phyloP scores from a whole-genome alignment of 345 rosid genomes.

The Corchorus capsularis region DNA sequence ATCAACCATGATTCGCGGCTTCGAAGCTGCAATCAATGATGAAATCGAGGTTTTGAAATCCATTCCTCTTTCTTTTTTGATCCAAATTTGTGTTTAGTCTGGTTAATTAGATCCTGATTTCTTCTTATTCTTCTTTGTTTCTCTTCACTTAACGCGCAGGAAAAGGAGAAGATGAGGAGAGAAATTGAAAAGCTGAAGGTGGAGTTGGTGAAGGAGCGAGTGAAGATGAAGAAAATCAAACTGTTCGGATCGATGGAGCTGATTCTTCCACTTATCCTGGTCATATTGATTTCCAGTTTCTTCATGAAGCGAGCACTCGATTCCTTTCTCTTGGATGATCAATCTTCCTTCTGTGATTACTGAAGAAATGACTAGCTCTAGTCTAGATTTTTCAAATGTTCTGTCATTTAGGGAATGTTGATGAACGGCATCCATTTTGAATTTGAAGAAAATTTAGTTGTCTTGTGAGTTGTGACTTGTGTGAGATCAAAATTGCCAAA shows the following conservation, averaged over 20 bases:
- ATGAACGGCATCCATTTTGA: not conserved
- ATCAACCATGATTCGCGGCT: not conserved
- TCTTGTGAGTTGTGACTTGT: not conserved
- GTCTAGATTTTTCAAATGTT: not conserved
- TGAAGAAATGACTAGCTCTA: not conserved
- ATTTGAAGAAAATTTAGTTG: not conserved
- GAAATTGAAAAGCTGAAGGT: constrained; percentile 5
- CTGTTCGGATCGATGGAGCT: constrained; percentile 4
- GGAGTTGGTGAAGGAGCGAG: constrained; percentile 15
- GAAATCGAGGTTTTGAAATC: no score
- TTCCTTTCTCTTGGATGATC: not conserved
- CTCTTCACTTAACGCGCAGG: not conserved
- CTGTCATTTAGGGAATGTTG: not conserved
- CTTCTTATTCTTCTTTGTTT: no score
- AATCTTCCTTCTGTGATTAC: not conserved
- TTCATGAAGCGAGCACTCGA: not conserved
- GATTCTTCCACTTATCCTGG: constrained; percentile 17
- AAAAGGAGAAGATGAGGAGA: constrained; percentile 11
- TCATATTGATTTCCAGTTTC: constrained; percentile 5
- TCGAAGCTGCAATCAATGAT: not conserved
- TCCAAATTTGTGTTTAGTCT: not conserved
- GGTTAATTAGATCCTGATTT: not conserved
- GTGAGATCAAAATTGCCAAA: constrained; percentile 6
- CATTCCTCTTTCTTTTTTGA: no score
- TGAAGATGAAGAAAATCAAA: constrained; percentile 13